Evolutionary conservation across 768 basidiomycete species (phyloP).

Genomic region (Rhodotorula sphaerocarpa): DNA sequence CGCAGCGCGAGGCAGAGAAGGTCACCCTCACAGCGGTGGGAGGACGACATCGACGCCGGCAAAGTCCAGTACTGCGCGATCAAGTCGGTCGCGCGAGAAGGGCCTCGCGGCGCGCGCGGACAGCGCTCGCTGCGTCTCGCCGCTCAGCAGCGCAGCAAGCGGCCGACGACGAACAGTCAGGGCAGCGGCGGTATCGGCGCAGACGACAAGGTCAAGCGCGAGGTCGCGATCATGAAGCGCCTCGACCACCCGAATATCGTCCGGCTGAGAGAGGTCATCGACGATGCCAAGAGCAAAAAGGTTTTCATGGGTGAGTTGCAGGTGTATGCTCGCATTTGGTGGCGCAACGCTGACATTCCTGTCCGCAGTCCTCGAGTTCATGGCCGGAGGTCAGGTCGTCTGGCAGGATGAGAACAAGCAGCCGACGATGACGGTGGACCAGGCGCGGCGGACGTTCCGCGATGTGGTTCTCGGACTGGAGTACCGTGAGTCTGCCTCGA

Average conservation of each 20-base stretch:
- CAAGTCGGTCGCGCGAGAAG: slow-evolving; percentile 46
- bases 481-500: slow-evolving; percentile 60
- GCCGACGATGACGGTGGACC: slow-evolving; percentile 72
- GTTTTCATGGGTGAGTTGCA: slow-evolving; percentile 79
- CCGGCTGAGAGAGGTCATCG: slow-evolving; percentile 83
- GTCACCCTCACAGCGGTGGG: slow-evolving; percentile 29
- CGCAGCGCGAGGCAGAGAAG: slow-evolving; percentile 1
- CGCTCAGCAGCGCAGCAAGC: slow-evolving; percentile 12
- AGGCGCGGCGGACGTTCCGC: slow-evolving; percentile 77
- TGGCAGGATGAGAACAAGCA: slow-evolving; percentile 57
- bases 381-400: slow-evolving; percentile 86
- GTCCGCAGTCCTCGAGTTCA: slow-evolving; percentile 80
- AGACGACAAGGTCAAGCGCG: slow-evolving; percentile 40
- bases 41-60: slow-evolving; percentile 23
- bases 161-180: slow-evolving; percentile 20
- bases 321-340: background rate
- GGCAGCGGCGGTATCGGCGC: slow-evolving; percentile 30
- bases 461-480: slow-evolving; percentile 91
- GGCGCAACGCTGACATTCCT: background rate
- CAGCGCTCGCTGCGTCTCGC: slow-evolving; percentile 24
- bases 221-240: slow-evolving; percentile 92
- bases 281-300: slow-evolving; percentile 75
- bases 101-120: slow-evolving; percentile 2
- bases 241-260: slow-evolving; percentile 40
- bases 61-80: slow-evolving; percentile 42